A percentile compares a stretch with the other conserved stretches of the same genome.
Evolutionary conservation across 148 eudicot species (phyloP).

Genomic region (Spergularia bocconei): DNA sequence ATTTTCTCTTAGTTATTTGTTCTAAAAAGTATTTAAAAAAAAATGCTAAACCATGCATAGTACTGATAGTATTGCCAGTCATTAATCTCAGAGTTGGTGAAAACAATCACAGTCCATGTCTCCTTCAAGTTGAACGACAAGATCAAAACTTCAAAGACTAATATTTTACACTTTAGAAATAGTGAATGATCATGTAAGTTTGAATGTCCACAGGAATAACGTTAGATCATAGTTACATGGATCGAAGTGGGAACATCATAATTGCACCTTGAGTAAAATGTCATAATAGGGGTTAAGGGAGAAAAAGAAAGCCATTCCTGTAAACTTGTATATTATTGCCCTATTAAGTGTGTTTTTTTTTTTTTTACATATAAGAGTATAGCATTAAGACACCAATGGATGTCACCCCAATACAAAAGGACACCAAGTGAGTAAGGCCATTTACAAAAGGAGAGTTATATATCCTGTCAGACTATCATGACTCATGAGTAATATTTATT

Average conservation of each 20-base stretch:
- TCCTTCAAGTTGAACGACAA: not conserved
- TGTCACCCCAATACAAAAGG: no score
- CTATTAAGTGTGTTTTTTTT: not conserved
- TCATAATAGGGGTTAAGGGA: not conserved
- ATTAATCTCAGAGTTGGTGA: not conserved
- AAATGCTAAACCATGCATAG: not conserved
- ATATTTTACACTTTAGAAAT: not conserved
- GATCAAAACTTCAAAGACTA: not conserved
- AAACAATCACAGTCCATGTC: not conserved
- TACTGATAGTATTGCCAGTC: not conserved
- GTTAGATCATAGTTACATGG: not conserved
- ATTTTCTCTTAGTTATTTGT: not conserved
- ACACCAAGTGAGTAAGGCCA: no score
- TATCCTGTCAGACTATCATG: no score
- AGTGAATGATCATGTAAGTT: not conserved
- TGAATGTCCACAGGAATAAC: not conserved
- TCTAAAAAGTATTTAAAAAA: not conserved
- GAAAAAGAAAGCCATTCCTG: not conserved
- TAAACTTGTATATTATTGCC: not conserved
- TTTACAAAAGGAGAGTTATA: no score
- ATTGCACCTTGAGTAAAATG: not conserved
- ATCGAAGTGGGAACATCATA: not conserved
- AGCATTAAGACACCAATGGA: no score
- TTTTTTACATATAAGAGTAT: no score
- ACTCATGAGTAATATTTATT: no score